These are phyloP conservation scores for Lagerstroemia speciosa DNA, from an alignment of 345 rosid species.

Conservation along the genomic window DNA sequence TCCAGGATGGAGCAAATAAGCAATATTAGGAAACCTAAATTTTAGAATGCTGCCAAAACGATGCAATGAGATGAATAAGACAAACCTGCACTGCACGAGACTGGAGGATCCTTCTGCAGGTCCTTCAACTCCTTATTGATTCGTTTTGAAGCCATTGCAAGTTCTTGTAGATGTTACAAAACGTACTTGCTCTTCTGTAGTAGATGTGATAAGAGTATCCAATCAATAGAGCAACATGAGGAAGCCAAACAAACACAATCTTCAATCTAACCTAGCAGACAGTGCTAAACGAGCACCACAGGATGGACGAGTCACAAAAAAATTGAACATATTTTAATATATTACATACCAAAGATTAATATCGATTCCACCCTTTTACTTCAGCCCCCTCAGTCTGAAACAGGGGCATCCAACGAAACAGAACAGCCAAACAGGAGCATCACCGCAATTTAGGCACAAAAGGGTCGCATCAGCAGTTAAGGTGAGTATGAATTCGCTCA, in stretches of 20 bases:
- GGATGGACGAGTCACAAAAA: too few relatives aligned
- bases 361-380: neutral
- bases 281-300: neutral
- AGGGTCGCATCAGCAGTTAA: neutral
- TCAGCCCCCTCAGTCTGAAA: neutral
- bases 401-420: neutral
- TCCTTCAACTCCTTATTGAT: slow-evolving; percentile 15
- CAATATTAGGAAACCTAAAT: neutral
- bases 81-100: slow-evolving; percentile 12
- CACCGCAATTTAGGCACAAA: neutral
- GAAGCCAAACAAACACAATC: neutral
- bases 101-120: slow-evolving; percentile 15
- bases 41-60: neutral
- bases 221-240: neutral
- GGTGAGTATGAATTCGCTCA: neutral
- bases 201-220: neutral
- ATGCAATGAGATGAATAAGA: neutral
- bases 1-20: neutral
- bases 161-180: neutral
- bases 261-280: neutral
- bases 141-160: slow-evolving; percentile 5
- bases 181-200: neutral
- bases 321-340: too few relatives aligned
- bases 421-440: neutral
- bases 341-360: neutral